These are phyloP conservation scores for Hamigera avellanea DNA, from an alignment of 495 filamentous ascomycete species.

Conservation along the genomic window DNA sequence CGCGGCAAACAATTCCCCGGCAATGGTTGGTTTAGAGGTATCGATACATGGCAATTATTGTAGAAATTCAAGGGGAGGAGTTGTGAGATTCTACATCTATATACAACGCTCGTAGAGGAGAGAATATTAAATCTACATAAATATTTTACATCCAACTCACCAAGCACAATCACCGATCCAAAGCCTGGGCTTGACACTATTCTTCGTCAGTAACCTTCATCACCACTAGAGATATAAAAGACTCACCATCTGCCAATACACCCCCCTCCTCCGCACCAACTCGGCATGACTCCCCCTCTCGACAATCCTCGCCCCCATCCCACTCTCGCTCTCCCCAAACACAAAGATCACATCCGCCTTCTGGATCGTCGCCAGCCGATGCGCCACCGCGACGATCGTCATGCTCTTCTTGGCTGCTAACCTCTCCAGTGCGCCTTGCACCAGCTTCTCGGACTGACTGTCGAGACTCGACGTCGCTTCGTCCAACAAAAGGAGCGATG, in stretches of 20 bases:
- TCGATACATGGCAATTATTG: too few species aligned
- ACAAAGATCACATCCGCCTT: constrained; percentile 64
- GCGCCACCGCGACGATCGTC: constrained; percentile 60
- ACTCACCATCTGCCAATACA: constrained; percentile 26
- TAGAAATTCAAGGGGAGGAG: too few species aligned
- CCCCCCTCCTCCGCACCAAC: constrained; percentile 14
- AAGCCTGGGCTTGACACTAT: too few species aligned
- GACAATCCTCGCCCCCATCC: constrained; percentile 10
- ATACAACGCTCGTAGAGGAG: too few species aligned
- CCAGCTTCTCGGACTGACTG: constrained; percentile 52
- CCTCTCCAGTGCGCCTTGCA: constrained; percentile 52
- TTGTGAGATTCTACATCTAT: too few species aligned
- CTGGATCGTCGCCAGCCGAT: constrained; percentile 57
- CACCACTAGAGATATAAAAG: background rate
- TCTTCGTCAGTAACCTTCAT: too few species aligned
- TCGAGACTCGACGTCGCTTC: constrained; percentile 63
- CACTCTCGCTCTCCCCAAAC: constrained; percentile 34
- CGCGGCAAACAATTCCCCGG: too few species aligned
- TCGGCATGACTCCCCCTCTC: constrained; percentile 17
- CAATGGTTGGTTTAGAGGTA: too few species aligned
- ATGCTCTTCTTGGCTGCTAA: constrained; percentile 37
- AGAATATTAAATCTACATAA: too few species aligned
- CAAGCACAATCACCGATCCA: too few species aligned
- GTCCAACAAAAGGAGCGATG: constrained; percentile 54
- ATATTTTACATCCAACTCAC: too few species aligned